Conservation (phyloP, 1,139 yeast genomes). For the Sugiyamaella japonica region DNA sequence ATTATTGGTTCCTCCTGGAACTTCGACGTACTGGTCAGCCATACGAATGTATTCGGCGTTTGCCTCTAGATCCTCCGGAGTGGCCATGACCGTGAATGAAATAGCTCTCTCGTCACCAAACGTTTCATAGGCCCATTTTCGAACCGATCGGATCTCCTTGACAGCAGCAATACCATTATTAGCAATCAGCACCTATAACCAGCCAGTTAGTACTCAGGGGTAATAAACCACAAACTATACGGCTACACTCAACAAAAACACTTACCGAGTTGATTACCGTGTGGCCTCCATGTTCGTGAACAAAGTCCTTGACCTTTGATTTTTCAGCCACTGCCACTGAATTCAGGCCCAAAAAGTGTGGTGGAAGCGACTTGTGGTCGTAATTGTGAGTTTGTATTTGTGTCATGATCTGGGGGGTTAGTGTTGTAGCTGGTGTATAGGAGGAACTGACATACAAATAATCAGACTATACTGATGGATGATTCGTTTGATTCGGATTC, state of each 20-base stretch:
- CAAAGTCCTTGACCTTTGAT: constrained; percentile 79
- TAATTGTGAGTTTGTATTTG: constrained; percentile 19
- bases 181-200: constrained; percentile 68
- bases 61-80: constrained; percentile 96
- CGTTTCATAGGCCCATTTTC: constrained; percentile 99
- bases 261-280: constrained; percentile 74
- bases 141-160: constrained; percentile 91
- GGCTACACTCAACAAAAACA: no score
- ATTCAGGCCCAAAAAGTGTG: constrained; percentile 79
- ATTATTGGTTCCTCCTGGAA: constrained; percentile 98
- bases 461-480: no score
- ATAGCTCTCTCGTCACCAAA: constrained; percentile 94
- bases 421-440: not conserved
- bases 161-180: constrained; percentile 99
- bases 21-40: constrained; percentile 98
- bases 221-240: not conserved
- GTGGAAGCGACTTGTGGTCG: constrained; percentile 49
- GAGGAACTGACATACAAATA: not conserved
- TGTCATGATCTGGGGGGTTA: constrained; percentile 16
- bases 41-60: constrained; percentile 97
- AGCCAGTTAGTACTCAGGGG: constrained; percentile 3
- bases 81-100: constrained; percentile 96
- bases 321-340: constrained; percentile 72
- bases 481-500: no score
- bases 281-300: constrained; percentile 85